Conservation (phyloP, 345 rosid genomes). For the Toxicodendron radicans region DNA sequence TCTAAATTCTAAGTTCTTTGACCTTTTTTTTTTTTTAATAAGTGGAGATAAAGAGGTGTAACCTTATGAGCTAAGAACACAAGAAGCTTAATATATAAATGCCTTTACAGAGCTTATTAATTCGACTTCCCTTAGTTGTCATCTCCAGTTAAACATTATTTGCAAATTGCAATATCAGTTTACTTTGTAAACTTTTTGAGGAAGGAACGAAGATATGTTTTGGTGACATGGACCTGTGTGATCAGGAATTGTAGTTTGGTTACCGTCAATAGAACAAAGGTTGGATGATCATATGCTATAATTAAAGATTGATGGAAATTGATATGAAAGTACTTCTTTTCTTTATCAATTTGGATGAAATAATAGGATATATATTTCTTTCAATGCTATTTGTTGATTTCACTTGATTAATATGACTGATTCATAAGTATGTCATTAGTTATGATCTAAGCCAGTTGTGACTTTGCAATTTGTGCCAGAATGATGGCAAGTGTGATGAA, state of each 20-base stretch:
- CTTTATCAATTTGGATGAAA: conserved; percentile 6
- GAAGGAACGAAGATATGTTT: not conserved
- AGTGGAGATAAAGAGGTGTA: not conserved
- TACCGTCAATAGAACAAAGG: not conserved
- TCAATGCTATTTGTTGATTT: not conserved
- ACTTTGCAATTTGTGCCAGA: conserved; percentile 37
- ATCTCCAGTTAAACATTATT: not conserved
- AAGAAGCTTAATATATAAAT: not conserved
- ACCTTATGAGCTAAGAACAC: not conserved
- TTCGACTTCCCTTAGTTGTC: not conserved
- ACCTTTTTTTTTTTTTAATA: not conserved
- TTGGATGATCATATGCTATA: not conserved
- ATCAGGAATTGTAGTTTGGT: not conserved
- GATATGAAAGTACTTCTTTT: not conserved
- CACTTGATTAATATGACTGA: conserved; percentile 1
- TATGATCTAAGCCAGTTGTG: conserved; percentile 3
- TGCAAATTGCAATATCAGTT: not conserved
- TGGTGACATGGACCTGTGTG: not conserved
- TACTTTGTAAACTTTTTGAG: not conserved
- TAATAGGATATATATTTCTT: not conserved
- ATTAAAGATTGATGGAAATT: not conserved
- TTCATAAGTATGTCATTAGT: not conserved
- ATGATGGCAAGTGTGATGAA: conserved; percentile 98
- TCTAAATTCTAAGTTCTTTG: not conserved
- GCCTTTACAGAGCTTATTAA: not conserved